Percentiles rank a stretch among this genome's conserved stretches.
These are phyloP conservation scores for Pseudogymnoascus sp. DNA, from an alignment of 2,329 filamentous ascomycete species.

Conservation along the genomic window DNA sequence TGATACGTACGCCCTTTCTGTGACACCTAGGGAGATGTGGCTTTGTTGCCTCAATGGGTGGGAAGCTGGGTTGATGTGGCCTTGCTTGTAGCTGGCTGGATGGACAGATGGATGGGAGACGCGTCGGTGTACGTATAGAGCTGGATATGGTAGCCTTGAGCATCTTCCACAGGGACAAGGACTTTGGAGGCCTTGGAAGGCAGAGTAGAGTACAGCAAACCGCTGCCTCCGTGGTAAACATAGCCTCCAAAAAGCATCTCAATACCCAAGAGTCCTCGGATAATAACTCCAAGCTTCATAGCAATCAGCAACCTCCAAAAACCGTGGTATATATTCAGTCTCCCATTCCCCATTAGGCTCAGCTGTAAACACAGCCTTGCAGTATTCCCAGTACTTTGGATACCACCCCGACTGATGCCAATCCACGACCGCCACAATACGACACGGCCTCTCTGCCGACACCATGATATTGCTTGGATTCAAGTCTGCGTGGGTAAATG, in stretches of 20 bases:
- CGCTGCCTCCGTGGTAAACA: too few species aligned
- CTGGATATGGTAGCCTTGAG: too few species aligned
- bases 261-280: neutral
- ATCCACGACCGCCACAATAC: constrained; percentile 28
- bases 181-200: too few species aligned
- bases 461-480: constrained; percentile 31
- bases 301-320: neutral
- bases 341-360: neutral
- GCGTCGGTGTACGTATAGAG: too few species aligned
- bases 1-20: too few species aligned
- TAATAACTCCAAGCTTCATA: neutral
- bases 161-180: too few species aligned
- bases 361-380: constrained; percentile 20
- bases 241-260: neutral
- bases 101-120: too few species aligned
- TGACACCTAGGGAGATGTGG: too few species aligned
- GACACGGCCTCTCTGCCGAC: constrained; percentile 18
- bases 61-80: too few species aligned
- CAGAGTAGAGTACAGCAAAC: too few species aligned
- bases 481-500: constrained; percentile 32
- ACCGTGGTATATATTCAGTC: neutral
- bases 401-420: constrained; percentile 33
- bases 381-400: constrained; percentile 31
- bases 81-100: too few species aligned
- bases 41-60: too few species aligned